Evolutionary conservation across 2,329 filamentous ascomycete genomes (phyloP).

Genomic region (Thielaviopsis populi): DNA sequence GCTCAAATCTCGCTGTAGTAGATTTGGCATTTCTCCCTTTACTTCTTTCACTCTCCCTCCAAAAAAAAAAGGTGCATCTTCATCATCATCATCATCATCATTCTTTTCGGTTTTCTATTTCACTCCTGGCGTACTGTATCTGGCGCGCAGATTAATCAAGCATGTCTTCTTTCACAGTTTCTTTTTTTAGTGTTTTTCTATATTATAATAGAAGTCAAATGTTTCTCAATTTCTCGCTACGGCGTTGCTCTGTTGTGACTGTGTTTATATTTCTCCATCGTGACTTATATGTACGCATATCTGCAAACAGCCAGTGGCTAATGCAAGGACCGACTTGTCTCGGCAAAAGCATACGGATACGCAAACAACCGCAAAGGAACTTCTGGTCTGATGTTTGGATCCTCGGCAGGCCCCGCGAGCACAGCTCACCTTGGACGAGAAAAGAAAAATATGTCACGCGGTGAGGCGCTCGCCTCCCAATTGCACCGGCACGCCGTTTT

Average conservation of each 20-base stretch:
- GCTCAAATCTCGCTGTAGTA: neutral
- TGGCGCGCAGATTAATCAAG: conserved; percentile 1
- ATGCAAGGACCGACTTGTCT: too few relatives aligned
- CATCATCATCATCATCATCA: neutral
- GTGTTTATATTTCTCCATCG: neutral
- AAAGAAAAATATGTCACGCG: too few relatives aligned
- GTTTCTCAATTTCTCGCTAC: neutral
- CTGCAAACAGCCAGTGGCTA: too few relatives aligned
- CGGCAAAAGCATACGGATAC: too few relatives aligned
- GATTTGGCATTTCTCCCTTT: neutral
- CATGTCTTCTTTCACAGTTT: conserved; percentile 9
- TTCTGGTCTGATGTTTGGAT: too few relatives aligned
- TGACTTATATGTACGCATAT: too few relatives aligned
- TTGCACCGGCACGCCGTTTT: too few relatives aligned
- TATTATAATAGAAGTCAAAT: conserved; percentile 4
- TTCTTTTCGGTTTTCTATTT: neutral
- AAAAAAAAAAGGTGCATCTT: neutral
- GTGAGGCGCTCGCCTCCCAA: too few relatives aligned
- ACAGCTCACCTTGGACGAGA: too few relatives aligned
- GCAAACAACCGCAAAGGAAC: too few relatives aligned
- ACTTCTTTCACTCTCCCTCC: neutral
- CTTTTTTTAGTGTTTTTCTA: neutral
- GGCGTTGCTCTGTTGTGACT: neutral
- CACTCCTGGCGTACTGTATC: neutral
- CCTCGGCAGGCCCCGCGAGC: too few relatives aligned